Conservation (phyloP, 2,329 filamentous ascomycete genomes). For the Pseudogymnoascus sp. region DNA sequence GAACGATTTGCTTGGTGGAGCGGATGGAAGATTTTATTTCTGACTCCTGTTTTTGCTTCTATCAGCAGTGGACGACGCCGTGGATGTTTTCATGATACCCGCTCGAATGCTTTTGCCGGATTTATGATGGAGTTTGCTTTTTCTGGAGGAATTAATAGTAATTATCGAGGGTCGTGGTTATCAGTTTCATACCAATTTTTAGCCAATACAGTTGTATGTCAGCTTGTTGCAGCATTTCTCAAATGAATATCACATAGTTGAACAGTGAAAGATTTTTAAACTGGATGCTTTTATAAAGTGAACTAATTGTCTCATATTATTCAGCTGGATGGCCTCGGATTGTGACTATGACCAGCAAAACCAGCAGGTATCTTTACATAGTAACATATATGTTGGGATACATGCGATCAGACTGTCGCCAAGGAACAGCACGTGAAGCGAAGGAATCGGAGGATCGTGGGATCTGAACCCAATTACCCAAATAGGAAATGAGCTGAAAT, state of each 20-base stretch:
- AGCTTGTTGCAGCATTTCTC: not conserved
- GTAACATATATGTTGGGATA: not conserved
- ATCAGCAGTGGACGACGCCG: not conserved
- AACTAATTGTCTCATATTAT: not conserved
- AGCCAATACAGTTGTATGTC: not conserved
- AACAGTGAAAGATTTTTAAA: not conserved
- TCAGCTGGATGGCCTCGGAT: too few relatives aligned
- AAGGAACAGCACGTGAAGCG: not conserved
- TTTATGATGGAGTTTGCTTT: not conserved
- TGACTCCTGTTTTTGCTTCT: not conserved
- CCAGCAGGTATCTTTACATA: not conserved
- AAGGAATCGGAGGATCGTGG: not conserved
- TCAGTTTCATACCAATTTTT: not conserved
- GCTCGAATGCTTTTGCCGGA: not conserved
- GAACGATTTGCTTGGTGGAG: not conserved
- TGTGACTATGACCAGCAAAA: not conserved
- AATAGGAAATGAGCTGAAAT: not conserved
- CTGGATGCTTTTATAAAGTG: not conserved
- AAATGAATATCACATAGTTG: not conserved
- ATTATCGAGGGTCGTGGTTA: not conserved
- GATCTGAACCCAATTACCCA: not conserved
- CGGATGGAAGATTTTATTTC: not conserved
- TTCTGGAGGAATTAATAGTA: not conserved
- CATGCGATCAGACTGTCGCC: not conserved
- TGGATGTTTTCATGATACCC: not conserved